Base-by-base conservation (phyloP, 2,329 filamentous ascomycete genomes). In the Trichocomaceae sp. region DNA sequence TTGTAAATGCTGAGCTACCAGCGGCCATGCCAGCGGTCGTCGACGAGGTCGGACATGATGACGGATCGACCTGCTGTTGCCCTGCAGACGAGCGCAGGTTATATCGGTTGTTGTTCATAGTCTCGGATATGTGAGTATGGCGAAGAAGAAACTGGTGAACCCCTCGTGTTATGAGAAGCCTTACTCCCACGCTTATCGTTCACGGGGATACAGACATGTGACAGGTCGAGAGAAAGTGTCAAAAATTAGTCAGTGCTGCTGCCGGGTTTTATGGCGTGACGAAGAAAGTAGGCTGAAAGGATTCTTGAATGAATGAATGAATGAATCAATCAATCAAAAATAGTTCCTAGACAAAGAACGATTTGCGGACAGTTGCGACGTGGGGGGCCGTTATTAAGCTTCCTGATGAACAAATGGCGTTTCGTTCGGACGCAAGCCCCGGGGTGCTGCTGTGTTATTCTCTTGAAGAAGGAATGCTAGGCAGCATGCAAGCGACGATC, bases 1-100 rank as follows among this genome's bases (percentile, higher is more conserved):
- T n/a, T 5, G 29, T 41, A 17, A 13, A 52, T 2, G 13, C 39
- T 17, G 44, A 22, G 41, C 17, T 19, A 20, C 8, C 29, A 33
- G 23, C 44, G 5, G 44, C 31, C 42, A 44, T 13, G 26, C 10
- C n/a, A 2, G 26, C 22, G 2, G 23, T 52, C 7, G 54, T 52
- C 39, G 54, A 49, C 13, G 54, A 49, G 20, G 44, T 22, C 20
- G 54, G 31, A 19, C 44, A 47, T 19, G 52, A 52, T 17, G 49
- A 52, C 22, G 54, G 48, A 23, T 35, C 54, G 29, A 33, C 35
- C 8, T 35, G 35, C 13, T 33, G 47, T 13, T 52, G 54, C 44
- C 31, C 49, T 20, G 54, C 47, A 5, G 49, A 45, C 23, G 54
- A 56, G n/a, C 54, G 54, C 26, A 56, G 39, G 31, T 56, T 56